These are phyloP conservation scores for Lepidium aucheri DNA, from an alignment of 345 rosid genomes.

Conservation along the genomic window DNA sequence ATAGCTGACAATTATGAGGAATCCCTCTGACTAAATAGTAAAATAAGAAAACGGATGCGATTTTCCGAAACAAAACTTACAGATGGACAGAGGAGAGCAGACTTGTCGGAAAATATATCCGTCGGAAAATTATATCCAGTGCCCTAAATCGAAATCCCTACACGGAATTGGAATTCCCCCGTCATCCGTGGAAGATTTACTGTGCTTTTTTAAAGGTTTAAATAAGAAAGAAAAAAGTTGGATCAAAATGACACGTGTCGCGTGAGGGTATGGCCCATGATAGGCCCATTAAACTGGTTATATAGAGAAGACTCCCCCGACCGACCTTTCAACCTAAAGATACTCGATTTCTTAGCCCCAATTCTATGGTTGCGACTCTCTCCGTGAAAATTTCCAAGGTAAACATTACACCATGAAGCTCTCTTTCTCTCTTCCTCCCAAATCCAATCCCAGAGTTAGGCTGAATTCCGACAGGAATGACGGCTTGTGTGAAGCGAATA, in stretches of 20 bases:
- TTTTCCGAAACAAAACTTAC: too few relatives aligned
- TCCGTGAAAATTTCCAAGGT: not conserved
- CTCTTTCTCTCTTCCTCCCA: slow-evolving; percentile 39
- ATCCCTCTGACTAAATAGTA: too few relatives aligned
- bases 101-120: too few relatives aligned
- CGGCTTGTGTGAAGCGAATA: not conserved
- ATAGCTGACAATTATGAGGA: too few relatives aligned
- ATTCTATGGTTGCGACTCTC: not conserved
- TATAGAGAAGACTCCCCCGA: not conserved
- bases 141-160: not conserved
- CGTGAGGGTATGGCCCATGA: not conserved
- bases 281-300: not conserved
- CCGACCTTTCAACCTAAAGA: not conserved
- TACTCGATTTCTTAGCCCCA: not conserved
- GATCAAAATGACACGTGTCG: not conserved
- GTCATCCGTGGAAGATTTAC: not conserved
- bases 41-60: too few relatives aligned
- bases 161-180: too few relatives aligned
- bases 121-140: not conserved
- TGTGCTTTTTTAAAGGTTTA: not conserved
- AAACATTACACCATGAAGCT: slow-evolving; percentile 35
- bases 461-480: not conserved
- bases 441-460: slow-evolving; percentile 17
- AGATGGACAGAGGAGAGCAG: too few relatives aligned
- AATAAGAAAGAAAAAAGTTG: not conserved